These are phyloP conservation scores for Lachnellula suecica DNA, from an alignment of 2,329 filamentous ascomycete genomes.

Conservation along the genomic window DNA sequence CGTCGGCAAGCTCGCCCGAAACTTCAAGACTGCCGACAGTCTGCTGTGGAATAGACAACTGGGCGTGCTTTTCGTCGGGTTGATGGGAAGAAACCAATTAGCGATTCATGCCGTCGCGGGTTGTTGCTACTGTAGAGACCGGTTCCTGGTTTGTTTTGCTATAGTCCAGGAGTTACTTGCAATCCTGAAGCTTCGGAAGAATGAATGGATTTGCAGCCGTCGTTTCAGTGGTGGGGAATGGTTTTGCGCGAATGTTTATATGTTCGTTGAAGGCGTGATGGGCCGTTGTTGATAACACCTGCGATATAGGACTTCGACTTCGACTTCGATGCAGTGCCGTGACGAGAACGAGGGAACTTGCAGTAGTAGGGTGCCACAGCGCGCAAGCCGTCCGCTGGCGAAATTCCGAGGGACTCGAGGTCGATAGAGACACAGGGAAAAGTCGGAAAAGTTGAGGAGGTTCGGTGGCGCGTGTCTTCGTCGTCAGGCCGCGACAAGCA, in stretches of 20 bases:
- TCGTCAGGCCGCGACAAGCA: neutral
- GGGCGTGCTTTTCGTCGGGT: neutral
- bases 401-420: slow-evolving; percentile 1
- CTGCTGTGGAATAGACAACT: neutral
- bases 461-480: neutral
- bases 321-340: slow-evolving; percentile 9
- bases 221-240: slow-evolving; percentile 5
- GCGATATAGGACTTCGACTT: slow-evolving; percentile 16
- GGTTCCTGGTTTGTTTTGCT: neutral
- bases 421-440: slow-evolving; percentile 3
- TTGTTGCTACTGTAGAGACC: neutral
- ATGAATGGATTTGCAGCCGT: neutral
- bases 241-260: neutral
- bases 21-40: neutral
- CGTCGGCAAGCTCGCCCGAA: slow-evolving; percentile 6
- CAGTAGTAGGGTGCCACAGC: slow-evolving; percentile 14
- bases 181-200: neutral
- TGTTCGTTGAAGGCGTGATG: slow-evolving; percentile 7
- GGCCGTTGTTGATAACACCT: slow-evolving; percentile 2
- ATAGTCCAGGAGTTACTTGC: slow-evolving; percentile 1
- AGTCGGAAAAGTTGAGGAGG: slow-evolving; percentile 4
- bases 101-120: neutral
- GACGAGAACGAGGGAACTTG: slow-evolving; percentile 13
- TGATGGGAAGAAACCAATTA: neutral
- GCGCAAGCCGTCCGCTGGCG: slow-evolving; percentile 16